Base-by-base conservation (phyloP, 2,329 filamentous ascomycete genomes). In the Alternaria sp. region DNA sequence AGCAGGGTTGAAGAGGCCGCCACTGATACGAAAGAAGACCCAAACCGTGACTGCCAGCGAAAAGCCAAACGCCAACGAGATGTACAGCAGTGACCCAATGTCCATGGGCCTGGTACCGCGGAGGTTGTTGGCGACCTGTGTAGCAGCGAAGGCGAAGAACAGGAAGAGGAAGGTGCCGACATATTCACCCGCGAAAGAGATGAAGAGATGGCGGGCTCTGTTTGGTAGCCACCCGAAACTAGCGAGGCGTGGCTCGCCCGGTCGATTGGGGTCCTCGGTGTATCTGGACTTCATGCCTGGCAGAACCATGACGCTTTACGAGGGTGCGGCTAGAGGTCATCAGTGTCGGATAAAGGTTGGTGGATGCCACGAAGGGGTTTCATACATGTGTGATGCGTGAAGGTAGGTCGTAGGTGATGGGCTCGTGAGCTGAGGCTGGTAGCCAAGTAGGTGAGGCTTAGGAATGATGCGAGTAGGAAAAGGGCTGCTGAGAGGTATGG, bases 221-320 rank as follows among this genome's bases (percentile, higher is more conserved):
- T 84, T 83, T 6, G 83, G 81, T 52, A 85, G 73, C 77, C 81
- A 83, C 67, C 76, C 73, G 52, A 81, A 72, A 54, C 78, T 77
- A 17, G 75, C 73, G 4, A 83, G 59, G 19, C 81, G 81, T 47
- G 71, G 76, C 69, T 83, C 81, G 32, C 75, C 73, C 53, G 67
- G 74, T 23, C 61, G 73, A 26, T 67, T 66, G 28, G 77, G 75
- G 50, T 80, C 75, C 47, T 67, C 70, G 21, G 74, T 77, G 62
- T 78, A 77, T 6, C 68, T 65, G 19, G 71, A 57, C 67, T 76
- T 80, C 73, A 81, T 81, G 63, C 78, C 78, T 32, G 81, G 78
- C 45, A 83, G 67, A 50, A 77, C 74, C 63, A 81, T 71, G 65
- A 78, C 76, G 71, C 68, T 75, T 46, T 73, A n/a, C 40, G 80